Evolutionary conservation across 202 grass and related monocot species (phyloP).

Genomic region (Schoenoplectus triqueter): DNA sequence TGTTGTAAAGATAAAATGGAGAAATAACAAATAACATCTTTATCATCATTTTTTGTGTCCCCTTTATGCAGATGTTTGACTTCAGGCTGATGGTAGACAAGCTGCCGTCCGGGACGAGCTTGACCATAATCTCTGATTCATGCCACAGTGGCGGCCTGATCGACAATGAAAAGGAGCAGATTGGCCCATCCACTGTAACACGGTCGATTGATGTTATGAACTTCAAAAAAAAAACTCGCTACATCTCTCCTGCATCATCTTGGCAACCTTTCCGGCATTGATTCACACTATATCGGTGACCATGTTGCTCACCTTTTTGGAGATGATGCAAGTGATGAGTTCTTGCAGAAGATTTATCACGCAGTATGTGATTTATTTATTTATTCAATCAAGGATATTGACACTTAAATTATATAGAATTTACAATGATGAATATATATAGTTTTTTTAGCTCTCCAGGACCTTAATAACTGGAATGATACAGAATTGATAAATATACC

Average conservation of each 20-base stretch:
- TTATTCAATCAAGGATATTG: not conserved
- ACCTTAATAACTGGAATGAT: too few species aligned
- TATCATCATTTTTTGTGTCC: not conserved
- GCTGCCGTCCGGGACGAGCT: slow-evolving; percentile 53
- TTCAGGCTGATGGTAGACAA: slow-evolving; percentile 70
- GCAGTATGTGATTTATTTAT: not conserved
- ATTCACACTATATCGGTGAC: slow-evolving; percentile 50
- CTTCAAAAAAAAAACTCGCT: not conserved
- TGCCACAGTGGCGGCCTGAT: slow-evolving; percentile 77
- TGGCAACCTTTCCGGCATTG: slow-evolving; percentile 48
- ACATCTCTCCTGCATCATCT: slow-evolving; percentile 61
- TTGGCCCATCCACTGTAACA: slow-evolving; percentile 45
- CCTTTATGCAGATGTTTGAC: slow-evolving; percentile 53
- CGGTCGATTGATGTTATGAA: not conserved
- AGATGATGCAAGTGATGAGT: slow-evolving; percentile 60
- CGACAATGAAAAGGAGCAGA: slow-evolving; percentile 76
- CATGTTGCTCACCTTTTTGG: slow-evolving; percentile 69
- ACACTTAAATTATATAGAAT: not conserved
- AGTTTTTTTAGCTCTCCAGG: too few species aligned
- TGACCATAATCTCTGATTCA: slow-evolving; percentile 75
- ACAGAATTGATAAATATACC: not conserved
- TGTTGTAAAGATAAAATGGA: not conserved
- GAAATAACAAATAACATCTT: not conserved
- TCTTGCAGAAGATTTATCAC: slow-evolving; percentile 18
- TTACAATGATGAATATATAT: not conserved